Evolutionary conservation across 805 yeast species (phyloP), one percentile per base, ranked within the genome.

Genomic region (Candida palmyrensis): DNA sequence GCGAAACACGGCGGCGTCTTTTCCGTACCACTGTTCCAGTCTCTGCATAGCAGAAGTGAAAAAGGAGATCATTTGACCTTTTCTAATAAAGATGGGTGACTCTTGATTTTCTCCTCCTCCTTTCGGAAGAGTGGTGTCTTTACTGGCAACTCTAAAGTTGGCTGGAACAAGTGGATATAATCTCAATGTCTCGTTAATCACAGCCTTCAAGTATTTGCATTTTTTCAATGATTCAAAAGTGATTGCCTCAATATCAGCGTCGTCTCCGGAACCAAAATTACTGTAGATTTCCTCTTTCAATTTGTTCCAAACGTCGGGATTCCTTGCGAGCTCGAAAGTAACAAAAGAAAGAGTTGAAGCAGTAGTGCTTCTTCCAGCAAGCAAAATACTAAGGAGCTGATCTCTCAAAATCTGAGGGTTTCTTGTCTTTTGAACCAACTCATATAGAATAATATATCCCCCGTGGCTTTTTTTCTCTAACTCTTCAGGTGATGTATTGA

Each of bases 341-440:
- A 62, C 47, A 47, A 62, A 69, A n/a, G 73, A 61, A 36, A 73
- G 59, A 22, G 69, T 52, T 3, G 71, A 66, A 7, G 78, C 77
- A 10, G 79, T 73, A 28, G 78, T 73, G 44, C 73, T 78, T 44
- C 79, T 60, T 19, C 77, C 77, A 12, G 79, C 79, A 15, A 72
- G 49, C 36, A 73, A 57, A 36, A 73, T 65, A 45, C 70, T 72
- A 48, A 73, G 55, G 25, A 70, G 57, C 51, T 73, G 77, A 47
- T 70, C 75, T 32, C 77, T 58, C 38, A 73, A 64, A 12, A 62
- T 59, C 33, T 39, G 51, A 14, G 73, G 71, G 43, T 73, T 68
- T 36, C 66, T 58, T 11, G 76, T 70, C 47, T 69, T 68, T 48
- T 66, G 64, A 30, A 59, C 70, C 39, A 73, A 59, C 44, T 71